Evolutionary conservation across 75 land plant species (phyloP), one percentile per base, ranked within the genome.

Genomic region (Selaginella moellendorffii): DNA sequence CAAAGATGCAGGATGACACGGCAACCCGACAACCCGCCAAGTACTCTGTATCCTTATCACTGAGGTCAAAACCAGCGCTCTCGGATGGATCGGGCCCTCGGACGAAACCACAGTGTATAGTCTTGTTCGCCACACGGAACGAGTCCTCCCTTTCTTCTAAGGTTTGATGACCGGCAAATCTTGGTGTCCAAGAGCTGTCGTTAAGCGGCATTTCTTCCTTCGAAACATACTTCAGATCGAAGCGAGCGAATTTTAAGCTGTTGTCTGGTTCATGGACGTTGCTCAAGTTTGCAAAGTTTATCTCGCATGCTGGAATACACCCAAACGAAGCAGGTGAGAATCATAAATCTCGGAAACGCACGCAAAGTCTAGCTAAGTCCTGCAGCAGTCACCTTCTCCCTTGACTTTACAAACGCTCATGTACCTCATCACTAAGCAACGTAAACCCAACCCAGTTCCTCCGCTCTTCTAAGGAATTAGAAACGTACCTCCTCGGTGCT

Each of bases 1-100:
- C 98, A 82, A 93, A 93, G 30, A 93, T 93, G 76, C 98, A 93
- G 27, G 98, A 93, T 1, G 83, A 69, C 19, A 93, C 98, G 71
- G 87, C 98, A 64, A 93, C 81, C 65, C 83, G 89, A 54, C 98
- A 93, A 59, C 77, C 80, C 54, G 76, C 74, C 58, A 88, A 71
- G 63, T 72, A 93, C 54, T 71, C 77, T 0, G 63, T 18, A 79
- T 93, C 98, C 68, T 76, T 77, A 67, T 83, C 83, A 61, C 80
- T 74, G 65, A 93, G 61, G 58, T 93, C 98, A 76, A 93, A 93
- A 36, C 98, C 98, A 64, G 97, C 85, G 66, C 83, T 78, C 12
- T 80, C 72, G 10, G 64, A 77, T 30, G 76, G 80, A 36, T 62
- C 30, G 2, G 96, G 85, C 20, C 80, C 85, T 70, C 83, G 82